Evolutionary conservation across 2,329 filamentous ascomycete genomes (phyloP), one percentile per base, ranked within the genome.

Genomic region (Lecanosticta acicola): DNA sequence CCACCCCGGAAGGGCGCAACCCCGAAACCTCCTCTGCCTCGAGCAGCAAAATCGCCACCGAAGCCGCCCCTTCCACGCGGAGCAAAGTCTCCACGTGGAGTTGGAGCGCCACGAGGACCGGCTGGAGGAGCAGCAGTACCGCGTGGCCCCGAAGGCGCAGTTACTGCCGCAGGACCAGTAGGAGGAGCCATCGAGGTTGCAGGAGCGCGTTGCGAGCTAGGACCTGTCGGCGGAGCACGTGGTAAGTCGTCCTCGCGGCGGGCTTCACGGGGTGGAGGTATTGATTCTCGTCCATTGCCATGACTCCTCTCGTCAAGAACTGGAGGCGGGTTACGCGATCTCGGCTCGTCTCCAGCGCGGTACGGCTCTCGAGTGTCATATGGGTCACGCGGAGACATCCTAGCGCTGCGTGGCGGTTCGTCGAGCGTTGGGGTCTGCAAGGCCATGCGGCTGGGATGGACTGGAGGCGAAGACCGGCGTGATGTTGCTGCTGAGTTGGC

Each of bases 381-480:
- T 13, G 54, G 50, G 40, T 62, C 59, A 17, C 53, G 50, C 35
- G 61, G 52, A 20, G 53, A 43, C 5, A 55, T 53, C 41, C 61
- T 45, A 37, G 39, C 47, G 17, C 43, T 47, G n/a, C 46, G 44
- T 14, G 49, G 18, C 41, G 55, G 47, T 3, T 69, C 66, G 7
- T 66, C 65, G 40, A 58, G 29, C 57, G 65, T 39, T 4, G 51
- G 49, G 26, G 53, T 40, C 18, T 54, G 52, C 14, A 72, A 58
- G 39, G 68, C 71, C 40, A 70, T 60, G 54, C 76, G 71, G 53
- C 79, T 80, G 13, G 73, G 71, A 56, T 80, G 77, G 11, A 76
- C 65, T 10, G 69, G 76, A 13, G 81, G 81, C 4, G 81, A 83
- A 7, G 81, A 81, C 39, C 78, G 72, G 46, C 79, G 74, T 17